Percentiles rank a stretch among this genome's conserved stretches.
Conservation (phyloP, 208 protist species). For the Acanthamoeba healyi region DNA sequence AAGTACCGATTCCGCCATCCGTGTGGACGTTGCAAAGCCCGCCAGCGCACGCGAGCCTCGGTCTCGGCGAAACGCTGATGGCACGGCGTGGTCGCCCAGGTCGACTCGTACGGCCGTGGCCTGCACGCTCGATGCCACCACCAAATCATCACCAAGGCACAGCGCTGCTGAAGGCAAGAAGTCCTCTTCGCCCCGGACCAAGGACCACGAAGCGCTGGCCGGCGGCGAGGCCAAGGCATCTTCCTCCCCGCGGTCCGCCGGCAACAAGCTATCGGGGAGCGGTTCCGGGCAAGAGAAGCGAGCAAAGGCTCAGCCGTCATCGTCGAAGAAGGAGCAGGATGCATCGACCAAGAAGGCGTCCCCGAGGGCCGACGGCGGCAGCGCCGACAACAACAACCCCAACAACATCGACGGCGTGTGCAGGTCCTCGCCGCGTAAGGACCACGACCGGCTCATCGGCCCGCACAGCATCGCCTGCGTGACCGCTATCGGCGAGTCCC, state of each 20-base stretch:
- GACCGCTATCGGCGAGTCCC: not conserved
- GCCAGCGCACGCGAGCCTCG: not conserved
- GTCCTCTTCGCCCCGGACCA: not conserved
- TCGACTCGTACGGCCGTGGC: not conserved
- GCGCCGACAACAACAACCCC: no score
- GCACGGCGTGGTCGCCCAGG: not conserved
- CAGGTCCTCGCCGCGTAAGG: not conserved
- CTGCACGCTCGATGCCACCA: no score
- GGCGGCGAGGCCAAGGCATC: not conserved
- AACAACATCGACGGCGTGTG: not conserved
- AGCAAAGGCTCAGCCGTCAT: not conserved
- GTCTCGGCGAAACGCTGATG: not conserved
- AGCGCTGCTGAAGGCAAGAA: no score
- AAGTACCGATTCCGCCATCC: not conserved
- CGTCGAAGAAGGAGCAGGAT: not conserved
- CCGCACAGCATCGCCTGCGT: not conserved
- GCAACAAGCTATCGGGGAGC: no score
- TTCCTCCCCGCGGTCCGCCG: no score
- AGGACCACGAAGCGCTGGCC: not conserved
- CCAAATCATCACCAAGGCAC: no score
- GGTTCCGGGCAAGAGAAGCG: no score
- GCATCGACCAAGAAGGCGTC: not conserved
- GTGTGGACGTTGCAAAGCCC: not conserved
- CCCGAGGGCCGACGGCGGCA: not conserved
- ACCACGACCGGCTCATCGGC: not conserved